Evolutionary conservation across 805 yeast species (phyloP).

Genomic region (Lipomyces japonicus): DNA sequence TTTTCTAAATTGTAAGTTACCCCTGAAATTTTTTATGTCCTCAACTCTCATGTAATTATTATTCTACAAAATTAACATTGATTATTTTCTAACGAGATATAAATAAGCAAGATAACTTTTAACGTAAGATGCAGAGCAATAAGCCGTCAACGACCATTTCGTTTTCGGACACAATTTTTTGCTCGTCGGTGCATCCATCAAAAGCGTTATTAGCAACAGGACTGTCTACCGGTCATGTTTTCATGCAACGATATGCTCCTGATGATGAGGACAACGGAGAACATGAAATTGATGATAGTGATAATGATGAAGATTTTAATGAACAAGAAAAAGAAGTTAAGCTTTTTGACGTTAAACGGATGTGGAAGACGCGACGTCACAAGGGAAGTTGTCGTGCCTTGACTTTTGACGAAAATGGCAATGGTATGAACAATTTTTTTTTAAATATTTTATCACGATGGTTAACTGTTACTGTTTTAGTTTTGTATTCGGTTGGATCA

Average conservation of each 20-base stretch:
- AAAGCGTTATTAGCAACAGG: constrained; percentile 22
- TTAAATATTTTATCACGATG: not conserved
- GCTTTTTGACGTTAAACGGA: constrained; percentile 29
- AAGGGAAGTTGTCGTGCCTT: constrained; percentile 80
- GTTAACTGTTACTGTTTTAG: constrained; percentile 4
- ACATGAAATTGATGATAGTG: not conserved
- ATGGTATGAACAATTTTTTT: constrained; percentile 39
- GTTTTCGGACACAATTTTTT: constrained; percentile 14
- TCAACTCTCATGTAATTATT: no score
- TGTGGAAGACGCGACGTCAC: constrained; percentile 88
- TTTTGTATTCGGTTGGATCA: constrained; percentile 66
- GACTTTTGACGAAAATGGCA: constrained; percentile 60
- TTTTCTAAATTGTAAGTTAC: no score
- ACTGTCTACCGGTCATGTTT: constrained; percentile 25
- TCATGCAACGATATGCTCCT: constrained; percentile 16
- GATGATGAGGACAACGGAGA: constrained; percentile 13
- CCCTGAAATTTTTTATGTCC: no score
- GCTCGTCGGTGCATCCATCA: constrained; percentile 19
- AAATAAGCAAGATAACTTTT: not conserved
- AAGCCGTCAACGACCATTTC: constrained; percentile 4
- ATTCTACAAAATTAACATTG: no score
- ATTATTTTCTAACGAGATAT: no score
- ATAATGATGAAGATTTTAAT: constrained; percentile 1
- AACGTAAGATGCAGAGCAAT: no score
- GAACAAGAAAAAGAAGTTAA: not conserved